Evolutionary conservation across 345 rosid species (phyloP).

Genomic region (Mallotus nudiflorus): DNA sequence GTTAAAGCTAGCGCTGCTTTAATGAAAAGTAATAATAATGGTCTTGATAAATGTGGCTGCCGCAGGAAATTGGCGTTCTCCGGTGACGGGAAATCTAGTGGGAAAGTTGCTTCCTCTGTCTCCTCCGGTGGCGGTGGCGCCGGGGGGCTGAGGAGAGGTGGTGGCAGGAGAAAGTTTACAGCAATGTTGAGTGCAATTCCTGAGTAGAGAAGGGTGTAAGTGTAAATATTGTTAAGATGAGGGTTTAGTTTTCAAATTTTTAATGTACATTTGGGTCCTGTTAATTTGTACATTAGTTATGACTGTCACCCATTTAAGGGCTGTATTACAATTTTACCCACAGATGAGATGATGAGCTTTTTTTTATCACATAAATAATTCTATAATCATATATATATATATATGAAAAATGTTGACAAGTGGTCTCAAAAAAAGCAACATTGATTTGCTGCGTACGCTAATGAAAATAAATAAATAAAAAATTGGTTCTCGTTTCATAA

Average conservation of each 20-base stretch:
- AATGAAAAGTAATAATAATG: slow-evolving; percentile 35
- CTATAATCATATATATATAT: background rate
- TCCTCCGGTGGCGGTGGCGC: slow-evolving; percentile 24
- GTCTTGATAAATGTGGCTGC: slow-evolving; percentile 44
- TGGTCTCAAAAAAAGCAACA: background rate
- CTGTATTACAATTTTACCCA: slow-evolving; percentile 49
- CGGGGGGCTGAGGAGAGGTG: slow-evolving; percentile 32
- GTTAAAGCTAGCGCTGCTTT: slow-evolving; percentile 94
- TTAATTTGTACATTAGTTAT: background rate
- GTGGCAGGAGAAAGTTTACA: slow-evolving; percentile 43
- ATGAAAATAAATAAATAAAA: background rate
- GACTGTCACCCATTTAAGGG: slow-evolving; percentile 31
- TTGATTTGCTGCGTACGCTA: slow-evolving; percentile 1
- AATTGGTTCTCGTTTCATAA: background rate
- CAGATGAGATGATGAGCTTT: slow-evolving; percentile 30
- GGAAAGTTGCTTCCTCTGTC: slow-evolving; percentile 13
- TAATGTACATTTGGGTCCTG: background rate
- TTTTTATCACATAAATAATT: background rate
- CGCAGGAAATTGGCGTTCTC: slow-evolving; percentile 43
- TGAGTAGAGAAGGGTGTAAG: slow-evolving; percentile 46
- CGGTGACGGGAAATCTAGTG: slow-evolving; percentile 16
- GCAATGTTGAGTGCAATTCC: slow-evolving; percentile 72
- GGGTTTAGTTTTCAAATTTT: background rate
- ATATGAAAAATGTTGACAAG: background rate
- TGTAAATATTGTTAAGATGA: slow-evolving; percentile 19